Conservation (phyloP, 345 rosid species). For the Populus davidiana region DNA sequence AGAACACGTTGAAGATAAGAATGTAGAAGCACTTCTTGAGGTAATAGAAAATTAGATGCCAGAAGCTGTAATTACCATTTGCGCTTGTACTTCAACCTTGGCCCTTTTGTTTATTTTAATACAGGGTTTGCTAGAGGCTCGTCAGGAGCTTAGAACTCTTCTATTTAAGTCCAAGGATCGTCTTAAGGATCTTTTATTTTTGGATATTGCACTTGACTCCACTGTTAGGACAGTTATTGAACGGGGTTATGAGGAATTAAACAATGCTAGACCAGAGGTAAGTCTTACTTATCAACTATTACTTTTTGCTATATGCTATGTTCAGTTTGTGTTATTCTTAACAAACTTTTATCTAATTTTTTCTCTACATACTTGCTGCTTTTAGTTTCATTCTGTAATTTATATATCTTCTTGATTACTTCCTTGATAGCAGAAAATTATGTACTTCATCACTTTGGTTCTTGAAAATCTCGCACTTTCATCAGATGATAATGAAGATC, state of each 20-base stretch:
- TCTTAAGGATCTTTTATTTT: constrained; percentile 85
- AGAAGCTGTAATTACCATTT: neutral
- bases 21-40: constrained; percentile 90
- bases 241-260: constrained; percentile 86
- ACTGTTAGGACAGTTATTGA: constrained; percentile 93
- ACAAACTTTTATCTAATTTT: neutral
- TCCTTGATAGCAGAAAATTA: constrained; percentile 62
- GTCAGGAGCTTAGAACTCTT: constrained; percentile 85
- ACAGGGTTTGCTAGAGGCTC: constrained; percentile 96
- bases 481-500: constrained; percentile 91
- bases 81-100: constrained; percentile 5
- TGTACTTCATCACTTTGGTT: constrained; percentile 71
- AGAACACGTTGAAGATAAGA: constrained; percentile 78
- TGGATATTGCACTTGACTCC: constrained; percentile 93
- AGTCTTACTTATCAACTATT: constrained; percentile 14
- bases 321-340: neutral
- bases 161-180: constrained; percentile 66
- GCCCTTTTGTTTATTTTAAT: constrained; percentile 10
- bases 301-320: neutral
- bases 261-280: constrained; percentile 81
- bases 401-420: constrained; percentile 17
- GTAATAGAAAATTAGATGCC: constrained; percentile 31
- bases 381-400: constrained; percentile 8
- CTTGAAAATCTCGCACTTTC: constrained; percentile 93
- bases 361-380: neutral